phyloP scores from a whole-genome alignment of 2,329 filamentous ascomycete genomes.

The Penicillium olsonii region DNA sequence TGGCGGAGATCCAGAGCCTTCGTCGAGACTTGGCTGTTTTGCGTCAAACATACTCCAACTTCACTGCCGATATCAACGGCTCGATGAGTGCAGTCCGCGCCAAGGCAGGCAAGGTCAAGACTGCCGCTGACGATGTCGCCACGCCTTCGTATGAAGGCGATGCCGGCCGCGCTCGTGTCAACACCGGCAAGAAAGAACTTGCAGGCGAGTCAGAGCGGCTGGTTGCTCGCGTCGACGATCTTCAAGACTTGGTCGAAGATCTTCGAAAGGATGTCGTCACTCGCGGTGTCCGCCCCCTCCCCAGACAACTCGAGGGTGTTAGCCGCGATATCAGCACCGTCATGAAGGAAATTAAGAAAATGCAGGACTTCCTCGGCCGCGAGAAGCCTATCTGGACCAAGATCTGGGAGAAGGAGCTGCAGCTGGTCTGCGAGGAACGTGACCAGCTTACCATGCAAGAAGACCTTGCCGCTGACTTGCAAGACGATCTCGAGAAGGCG shows the following conservation, averaged over 20 bases:
- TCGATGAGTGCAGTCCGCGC: slow-evolving; percentile 81
- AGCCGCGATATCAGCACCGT: slow-evolving; percentile 82
- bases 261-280: slow-evolving; percentile 94
- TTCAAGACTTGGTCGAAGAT: slow-evolving; percentile 97
- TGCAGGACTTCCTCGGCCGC: slow-evolving; percentile 86
- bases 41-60: slow-evolving; percentile 88
- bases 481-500: slow-evolving; percentile 94
- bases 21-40: slow-evolving; percentile 87
- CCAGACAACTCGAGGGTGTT: slow-evolving; percentile 84
- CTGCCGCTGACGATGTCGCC: slow-evolving; percentile 67
- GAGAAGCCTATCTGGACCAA: slow-evolving; percentile 99
- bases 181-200: slow-evolving; percentile 81
- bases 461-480: slow-evolving; percentile 86
- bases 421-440: slow-evolving; percentile 92
- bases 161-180: slow-evolving; percentile 82
- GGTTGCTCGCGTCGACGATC: slow-evolving; percentile 87
- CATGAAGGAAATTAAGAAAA: slow-evolving; percentile 84
- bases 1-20: slow-evolving; percentile 77
- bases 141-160: slow-evolving; percentile 74
- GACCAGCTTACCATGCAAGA: slow-evolving; percentile 96
- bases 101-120: slow-evolving; percentile 81
- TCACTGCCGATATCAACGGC: slow-evolving; percentile 81
- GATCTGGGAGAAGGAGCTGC: slow-evolving; percentile 97
- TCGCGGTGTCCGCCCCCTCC: slow-evolving; percentile 86
- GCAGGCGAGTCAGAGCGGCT: slow-evolving; percentile 86